Conservation (phyloP, 768 basidiomycete genomes). For the Dioszegia crocea region DNA sequence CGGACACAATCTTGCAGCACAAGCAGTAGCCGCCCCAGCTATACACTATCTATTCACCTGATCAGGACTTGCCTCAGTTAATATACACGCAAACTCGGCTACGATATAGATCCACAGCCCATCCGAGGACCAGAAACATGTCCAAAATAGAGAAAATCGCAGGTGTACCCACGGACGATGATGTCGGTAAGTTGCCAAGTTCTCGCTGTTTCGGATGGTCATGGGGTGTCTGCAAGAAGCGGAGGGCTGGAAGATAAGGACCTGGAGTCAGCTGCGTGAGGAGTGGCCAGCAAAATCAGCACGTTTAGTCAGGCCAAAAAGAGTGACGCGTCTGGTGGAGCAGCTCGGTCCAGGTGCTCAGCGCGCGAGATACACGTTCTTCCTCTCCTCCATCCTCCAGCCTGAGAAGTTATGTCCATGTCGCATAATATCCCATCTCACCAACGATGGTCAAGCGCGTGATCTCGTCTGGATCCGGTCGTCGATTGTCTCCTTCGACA, state of each 20-base stretch:
- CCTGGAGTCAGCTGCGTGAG: no score
- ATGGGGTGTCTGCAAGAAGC: not conserved
- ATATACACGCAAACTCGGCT: no score
- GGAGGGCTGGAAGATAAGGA: no score
- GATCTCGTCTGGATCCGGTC: conserved; percentile 3
- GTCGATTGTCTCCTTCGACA: not conserved
- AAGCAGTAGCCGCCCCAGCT: no score
- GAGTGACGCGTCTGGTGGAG: no score
- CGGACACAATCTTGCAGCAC: not conserved
- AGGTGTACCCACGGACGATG: conserved; percentile 28
- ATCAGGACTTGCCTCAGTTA: no score
- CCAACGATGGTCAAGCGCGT: not conserved
- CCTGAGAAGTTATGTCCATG: not conserved
- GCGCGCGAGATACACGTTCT: not conserved
- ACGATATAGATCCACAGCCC: no score
- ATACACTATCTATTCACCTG: no score
- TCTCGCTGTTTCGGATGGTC: not conserved
- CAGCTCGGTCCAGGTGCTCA: no score
- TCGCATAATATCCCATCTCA: no score
- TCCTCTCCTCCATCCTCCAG: not conserved
- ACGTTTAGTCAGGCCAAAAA: no score
- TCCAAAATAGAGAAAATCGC: conserved; percentile 15
- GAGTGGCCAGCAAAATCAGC: no score
- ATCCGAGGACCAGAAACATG: not conserved
- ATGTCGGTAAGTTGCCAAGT: conserved; percentile 21